Evolutionary conservation across 495 filamentous ascomycete species (phyloP), one percentile per base, ranked within the genome.

Genomic region (Trichoderma erinaceum): DNA sequence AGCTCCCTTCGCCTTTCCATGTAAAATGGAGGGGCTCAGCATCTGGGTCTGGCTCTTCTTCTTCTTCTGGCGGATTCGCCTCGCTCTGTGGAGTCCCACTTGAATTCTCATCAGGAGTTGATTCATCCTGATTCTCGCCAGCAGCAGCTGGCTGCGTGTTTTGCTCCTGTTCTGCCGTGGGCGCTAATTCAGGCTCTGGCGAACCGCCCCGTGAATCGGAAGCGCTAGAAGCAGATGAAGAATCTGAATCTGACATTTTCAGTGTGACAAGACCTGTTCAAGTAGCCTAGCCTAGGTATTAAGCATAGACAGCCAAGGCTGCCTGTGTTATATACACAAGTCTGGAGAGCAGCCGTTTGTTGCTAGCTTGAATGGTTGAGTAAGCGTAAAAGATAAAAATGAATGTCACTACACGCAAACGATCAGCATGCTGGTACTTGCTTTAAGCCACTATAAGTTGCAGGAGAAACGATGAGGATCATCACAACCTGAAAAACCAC

Each of bases 181-280:
- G 56, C 56, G 25, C 56, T 3, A 18, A 29, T 10, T 21, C 56
- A 12, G 56, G 56, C 56, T 61, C 56, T 32, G 56, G 56, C n/a
- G 56, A 29, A 12, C 56, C 56, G 25, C 56, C 56, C 56, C 56
- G 23, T 25, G 56, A 61, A 25, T 32, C 56, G 56, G 56, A 61
- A 3, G 56, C 56, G 56, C 56, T 61, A 21, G 56, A 61, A 11
- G 25, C 16, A 1, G 56, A 61, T 32, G 56, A 25, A 63, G 38
- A 64, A 6, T 67, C 50, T 8, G 65, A 69, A 48, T 69, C 41
- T 16, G 65, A 64, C 50, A 69, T 69, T 38, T 38, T 69, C 23
- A 16, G 50, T 25, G 5, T 18, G 56, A 16, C 13, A 15, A 32
- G 56, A 21, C 8, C n/a, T 12, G 44, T 27, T 23, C 50, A 27